Evolutionary conservation across 2,329 filamentous ascomycete genomes (phyloP).

Genomic region (Colletotrichum cordylinicola): DNA sequence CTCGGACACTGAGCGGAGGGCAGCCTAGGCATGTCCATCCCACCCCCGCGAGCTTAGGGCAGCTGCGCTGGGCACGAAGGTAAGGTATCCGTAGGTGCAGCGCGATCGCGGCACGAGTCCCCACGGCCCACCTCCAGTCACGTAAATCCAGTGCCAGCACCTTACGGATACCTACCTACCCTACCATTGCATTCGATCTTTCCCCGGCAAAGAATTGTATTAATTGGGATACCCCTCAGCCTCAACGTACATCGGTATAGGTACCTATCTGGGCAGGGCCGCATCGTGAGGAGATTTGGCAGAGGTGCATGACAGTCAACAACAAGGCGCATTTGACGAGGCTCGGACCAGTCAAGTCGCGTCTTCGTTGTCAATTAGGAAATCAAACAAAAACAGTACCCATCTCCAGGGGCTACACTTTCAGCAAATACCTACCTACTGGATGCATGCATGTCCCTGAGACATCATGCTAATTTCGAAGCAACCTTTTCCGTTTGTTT

Average conservation of each 20-base stretch:
- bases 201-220: background rate
- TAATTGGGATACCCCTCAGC: background rate
- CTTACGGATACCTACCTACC: background rate
- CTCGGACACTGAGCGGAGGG: background rate
- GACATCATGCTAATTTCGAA: background rate
- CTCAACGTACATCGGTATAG: background rate
- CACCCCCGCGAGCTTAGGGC: background rate
- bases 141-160: background rate
- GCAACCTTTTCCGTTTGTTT: background rate
- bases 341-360: slow-evolving; percentile 16
- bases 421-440: background rate
- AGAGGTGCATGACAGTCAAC: background rate
- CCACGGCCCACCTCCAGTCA: background rate
- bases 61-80: background rate
- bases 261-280: background rate
- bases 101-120: slow-evolving; percentile 14
- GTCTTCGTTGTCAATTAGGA: slow-evolving; percentile 15
- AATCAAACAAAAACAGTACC: slow-evolving; percentile 20
- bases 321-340: background rate
- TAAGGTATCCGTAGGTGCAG: too few relatives aligned
- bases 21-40: background rate
- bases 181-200: background rate
- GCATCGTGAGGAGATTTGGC: background rate
- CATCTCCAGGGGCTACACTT: slow-evolving; percentile 7
- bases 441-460: background rate